These are phyloP conservation scores for Ramaria sp. DNA, from an alignment of 768 basidiomycete genomes.

Conservation along the genomic window DNA sequence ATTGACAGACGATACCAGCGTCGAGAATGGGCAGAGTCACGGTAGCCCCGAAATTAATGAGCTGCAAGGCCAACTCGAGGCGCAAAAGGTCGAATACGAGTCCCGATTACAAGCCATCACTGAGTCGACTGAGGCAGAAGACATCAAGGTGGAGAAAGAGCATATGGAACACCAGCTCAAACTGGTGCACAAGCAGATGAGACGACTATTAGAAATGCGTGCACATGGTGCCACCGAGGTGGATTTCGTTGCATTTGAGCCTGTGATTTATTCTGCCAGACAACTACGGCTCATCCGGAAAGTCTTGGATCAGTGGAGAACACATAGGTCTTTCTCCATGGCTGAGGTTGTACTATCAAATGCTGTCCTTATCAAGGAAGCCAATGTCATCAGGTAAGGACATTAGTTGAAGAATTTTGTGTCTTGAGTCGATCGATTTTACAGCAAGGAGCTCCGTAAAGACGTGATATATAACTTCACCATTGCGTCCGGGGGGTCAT, in stretches of 20 bases:
- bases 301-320: slow-evolving; percentile 78
- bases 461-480: slow-evolving; percentile 89
- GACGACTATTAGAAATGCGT: slow-evolving; percentile 62
- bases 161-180: slow-evolving; percentile 87
- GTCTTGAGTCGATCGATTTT: slow-evolving; percentile 3
- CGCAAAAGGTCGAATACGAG: slow-evolving; percentile 37
- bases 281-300: slow-evolving; percentile 76
- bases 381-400: slow-evolving; percentile 85
- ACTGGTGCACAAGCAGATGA: slow-evolving; percentile 74
- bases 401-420: slow-evolving; percentile 14
- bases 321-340: slow-evolving; percentile 81
- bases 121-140: slow-evolving; percentile 57
- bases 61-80: slow-evolving; percentile 59
- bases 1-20: slow-evolving; percentile 79
- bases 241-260: slow-evolving; percentile 57
- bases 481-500: slow-evolving; percentile 70
- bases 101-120: slow-evolving; percentile 45
- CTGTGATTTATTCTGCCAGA: slow-evolving; percentile 70
- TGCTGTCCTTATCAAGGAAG: slow-evolving; percentile 86
- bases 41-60: slow-evolving; percentile 64
- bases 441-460: slow-evolving; percentile 78
- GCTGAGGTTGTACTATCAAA: slow-evolving; percentile 78
- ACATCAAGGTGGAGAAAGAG: slow-evolving; percentile 80
- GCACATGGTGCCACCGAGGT: slow-evolving; percentile 66
- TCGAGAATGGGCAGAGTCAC: slow-evolving; percentile 51